Percentiles rank a stretch among this genome's conserved stretches.
phyloP scores from a whole-genome alignment of 164 flowering plant genomes.

The Nymphaea thermarum region DNA sequence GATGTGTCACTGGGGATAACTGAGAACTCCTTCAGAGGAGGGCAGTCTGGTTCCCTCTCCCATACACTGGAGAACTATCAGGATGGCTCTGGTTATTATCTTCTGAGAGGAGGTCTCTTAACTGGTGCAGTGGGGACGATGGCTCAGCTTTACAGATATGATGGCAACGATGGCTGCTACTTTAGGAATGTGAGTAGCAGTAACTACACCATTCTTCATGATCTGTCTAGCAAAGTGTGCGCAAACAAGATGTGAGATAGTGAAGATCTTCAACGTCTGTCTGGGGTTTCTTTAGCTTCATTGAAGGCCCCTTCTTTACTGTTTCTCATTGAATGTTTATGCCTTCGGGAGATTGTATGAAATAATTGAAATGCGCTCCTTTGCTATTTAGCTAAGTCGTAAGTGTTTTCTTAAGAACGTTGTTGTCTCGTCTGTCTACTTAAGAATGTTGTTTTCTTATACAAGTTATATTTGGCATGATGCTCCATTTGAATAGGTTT shows the following conservation, averaged over 20 bases:
- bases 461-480: no score
- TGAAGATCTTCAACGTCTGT: neutral
- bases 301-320: neutral
- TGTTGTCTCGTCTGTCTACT: no score
- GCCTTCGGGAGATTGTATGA: no score
- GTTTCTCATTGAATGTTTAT: no score
- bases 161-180: conserved; percentile 33
- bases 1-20: conserved; percentile 46
- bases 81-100: conserved; percentile 40
- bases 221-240: conserved; percentile 27
- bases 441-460: no score
- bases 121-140: conserved; percentile 48
- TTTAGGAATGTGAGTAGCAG: conserved; percentile 67
- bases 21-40: conserved; percentile 18
- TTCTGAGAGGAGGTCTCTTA: conserved; percentile 44
- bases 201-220: conserved; percentile 63
- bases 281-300: neutral
- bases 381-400: no score
- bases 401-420: no score
- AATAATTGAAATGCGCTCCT: no score
- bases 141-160: conserved; percentile 38
- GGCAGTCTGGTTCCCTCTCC: conserved; percentile 4
- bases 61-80: conserved; percentile 46
- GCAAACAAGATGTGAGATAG: neutral
- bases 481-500: no score